These are phyloP conservation scores for Digitaria exilis DNA, from an alignment of 202 grass and related monocot species.

Conservation along the genomic window DNA sequence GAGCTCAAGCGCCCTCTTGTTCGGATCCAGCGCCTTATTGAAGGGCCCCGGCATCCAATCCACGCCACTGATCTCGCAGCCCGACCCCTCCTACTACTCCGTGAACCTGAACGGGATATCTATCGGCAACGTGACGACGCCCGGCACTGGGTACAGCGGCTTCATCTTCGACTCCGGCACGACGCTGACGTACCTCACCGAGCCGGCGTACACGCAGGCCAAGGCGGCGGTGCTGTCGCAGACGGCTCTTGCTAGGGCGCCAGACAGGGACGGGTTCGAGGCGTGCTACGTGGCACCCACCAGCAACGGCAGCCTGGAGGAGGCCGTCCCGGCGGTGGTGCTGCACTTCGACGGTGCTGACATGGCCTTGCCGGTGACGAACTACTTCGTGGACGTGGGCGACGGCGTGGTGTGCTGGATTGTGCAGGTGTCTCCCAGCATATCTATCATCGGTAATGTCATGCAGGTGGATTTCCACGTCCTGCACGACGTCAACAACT, in stretches of 20 bases:
- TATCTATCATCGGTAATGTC: too few species aligned
- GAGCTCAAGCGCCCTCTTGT: constrained; percentile 33
- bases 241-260: background rate
- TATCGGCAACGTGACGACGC: background rate
- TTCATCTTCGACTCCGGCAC: constrained; percentile 32
- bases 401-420: constrained; percentile 5
- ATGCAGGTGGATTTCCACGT: too few species aligned
- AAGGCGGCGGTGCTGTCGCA: constrained; percentile 16
- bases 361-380: background rate
- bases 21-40: background rate
- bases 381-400: background rate
- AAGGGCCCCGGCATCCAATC: background rate
- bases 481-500: too few species aligned
- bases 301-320: too few species aligned
- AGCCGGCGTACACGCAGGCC: constrained; percentile 9
- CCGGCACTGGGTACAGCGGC: background rate
- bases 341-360: constrained; percentile 22
- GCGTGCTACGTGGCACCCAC: background rate
- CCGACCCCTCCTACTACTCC: background rate
- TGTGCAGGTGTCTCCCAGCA: background rate
- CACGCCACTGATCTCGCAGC: background rate
- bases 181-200: constrained; percentile 1
- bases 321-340: constrained; percentile 23
- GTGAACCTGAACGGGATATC: constrained; percentile 33
- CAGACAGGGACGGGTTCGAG: background rate